Evolutionary conservation across 2,329 filamentous ascomycete genomes (phyloP), one percentile per base, ranked within the genome.

Genomic region (Trichoderma sp.): DNA sequence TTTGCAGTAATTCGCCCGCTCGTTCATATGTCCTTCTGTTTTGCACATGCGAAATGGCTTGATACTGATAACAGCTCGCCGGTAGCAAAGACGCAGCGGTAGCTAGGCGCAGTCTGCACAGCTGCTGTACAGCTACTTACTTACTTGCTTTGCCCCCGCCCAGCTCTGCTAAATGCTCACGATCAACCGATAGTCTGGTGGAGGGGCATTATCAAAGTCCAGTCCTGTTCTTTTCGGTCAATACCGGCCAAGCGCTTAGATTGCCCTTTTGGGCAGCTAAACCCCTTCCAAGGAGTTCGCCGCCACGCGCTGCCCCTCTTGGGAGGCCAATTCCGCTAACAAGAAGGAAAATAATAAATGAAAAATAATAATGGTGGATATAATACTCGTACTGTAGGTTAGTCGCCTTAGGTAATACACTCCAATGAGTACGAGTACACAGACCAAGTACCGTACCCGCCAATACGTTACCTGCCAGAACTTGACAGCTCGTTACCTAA

Each of bases 111-210:
- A 53, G 21, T 21, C 21, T 53, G 47, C 47, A 24, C n/a, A 30
- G 32, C 12, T 14, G 6, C 36, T 24, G 65, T 34, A 47, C 36
- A 51, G 64, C 43, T 69, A 60, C 26, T 43, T 32, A 2, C 34
- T 21, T 6, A 5, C 34, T 15, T 18, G 18, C 26, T 18, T 24
- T 24, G 24, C 34, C 24, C 64, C 12, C 51, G 21, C 65, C 53
- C 53, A 53, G 24, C 21, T 12, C n/a, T 32, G 56, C 65, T 68
- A 68, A 68, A 60, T 26, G 65, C 65, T 68, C 65, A 68, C 53
- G 56, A 68, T 60, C 18, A 60, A 32, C 21, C 56, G 21, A 39
- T 56, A 39, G 21, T 26, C 34, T 43, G 32, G 51, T 39, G 64
- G 64, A 58, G 21, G 34, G 53, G 57, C 47, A 53, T 51, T 51